Evolutionary conservation across 108 stramenopile genomes (phyloP), one percentile per base, ranked within the genome.

Genomic region (Pseudonitzschia multiseries): DNA sequence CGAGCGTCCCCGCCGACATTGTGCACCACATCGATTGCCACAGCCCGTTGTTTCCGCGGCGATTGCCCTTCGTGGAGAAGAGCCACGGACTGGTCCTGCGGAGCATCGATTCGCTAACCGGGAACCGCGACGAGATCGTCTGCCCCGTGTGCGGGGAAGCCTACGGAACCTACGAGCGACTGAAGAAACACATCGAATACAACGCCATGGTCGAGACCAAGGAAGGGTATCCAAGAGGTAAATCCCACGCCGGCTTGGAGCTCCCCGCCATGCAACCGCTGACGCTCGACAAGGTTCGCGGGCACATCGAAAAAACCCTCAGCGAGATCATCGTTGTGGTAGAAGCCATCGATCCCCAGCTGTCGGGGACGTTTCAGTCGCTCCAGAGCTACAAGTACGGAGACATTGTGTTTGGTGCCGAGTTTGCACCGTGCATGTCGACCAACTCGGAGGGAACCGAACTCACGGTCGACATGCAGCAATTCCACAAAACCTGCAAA

Each of bases 351-450:
- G 81, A 84, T 70, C 87, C 91, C 18, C 72, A 86, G 59, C 65
- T 78, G 24, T 82, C 79, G 0, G 89, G 86, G 44, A 86, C 86
- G n/a, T 90, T 93, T 63, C 87, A 91, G 69, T 89, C 92, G 18
- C 46, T 91, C 31, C 92, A 96, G 64, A 82, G 81, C 3, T 93
- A 96, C 78, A 87, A 81, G 48, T 63, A 76, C 26, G 89, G 90
- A 26, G 91, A 96, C 69, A 89, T 96, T 69, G 86, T 78, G 41
- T 96, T 62, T 62, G 61, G 61, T 13, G 32, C 29, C 0, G 61
- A 62, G 29, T 62, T 62, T 33, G 0, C 29, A 4, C 15, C 36
- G n/a, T 62, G 61, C n/a, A 62, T 62, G 61, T 62, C 32, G 15
- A 40, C 20, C 12, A 56, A 56, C 54, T 3, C 1, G 6, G 26